Evolutionary conservation across 2,329 filamentous ascomycete species (phyloP).

Genomic region (Colletotrichum lini): DNA sequence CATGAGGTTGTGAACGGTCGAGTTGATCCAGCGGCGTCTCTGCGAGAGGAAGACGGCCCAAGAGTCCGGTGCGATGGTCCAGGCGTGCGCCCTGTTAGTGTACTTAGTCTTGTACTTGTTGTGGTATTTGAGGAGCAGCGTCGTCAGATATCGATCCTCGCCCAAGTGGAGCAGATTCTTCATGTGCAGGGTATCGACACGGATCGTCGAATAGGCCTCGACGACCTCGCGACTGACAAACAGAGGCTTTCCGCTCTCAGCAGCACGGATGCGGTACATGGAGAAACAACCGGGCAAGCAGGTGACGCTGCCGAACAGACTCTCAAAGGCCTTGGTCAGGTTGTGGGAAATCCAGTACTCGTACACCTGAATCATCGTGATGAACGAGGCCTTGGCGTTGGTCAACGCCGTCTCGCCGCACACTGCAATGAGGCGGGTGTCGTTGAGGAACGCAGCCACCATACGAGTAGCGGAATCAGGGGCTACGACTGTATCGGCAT

Average conservation of each 20-base stretch:
- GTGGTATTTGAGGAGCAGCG: conserved; percentile 92
- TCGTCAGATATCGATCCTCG: conserved; percentile 98
- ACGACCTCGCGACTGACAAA: conserved; percentile 96
- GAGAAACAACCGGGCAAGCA: conserved; percentile 99
- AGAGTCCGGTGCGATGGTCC: conserved; percentile 96
- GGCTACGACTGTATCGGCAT: conserved; percentile 95
- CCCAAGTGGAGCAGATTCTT: conserved; percentile 97
- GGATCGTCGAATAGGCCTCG: conserved; percentile 89
- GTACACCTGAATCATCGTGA: conserved; percentile 99
- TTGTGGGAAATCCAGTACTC: conserved; percentile 99
- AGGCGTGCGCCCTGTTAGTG: conserved; percentile 90
- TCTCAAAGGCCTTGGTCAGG: conserved; percentile 96
- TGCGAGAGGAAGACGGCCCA: conserved; percentile 97
- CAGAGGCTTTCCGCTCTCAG: conserved; percentile 93
- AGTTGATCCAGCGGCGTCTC: conserved; percentile 99
- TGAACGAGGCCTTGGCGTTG: conserved; percentile 92
- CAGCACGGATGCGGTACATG: conserved; percentile 97
- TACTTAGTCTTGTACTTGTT: conserved; percentile 99
- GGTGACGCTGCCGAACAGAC: conserved; percentile 95
- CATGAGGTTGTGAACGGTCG: conserved; percentile 96
- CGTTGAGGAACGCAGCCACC: conserved; percentile 90
- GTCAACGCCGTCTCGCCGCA: conserved; percentile 95
- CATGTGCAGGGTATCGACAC: conserved; percentile 98
- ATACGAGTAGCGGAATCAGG: conserved; percentile 92
- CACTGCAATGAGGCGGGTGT: conserved; percentile 92